Base-by-base conservation (phyloP, 164 flowering plant species). In the Paratinospora sagittata region DNA sequence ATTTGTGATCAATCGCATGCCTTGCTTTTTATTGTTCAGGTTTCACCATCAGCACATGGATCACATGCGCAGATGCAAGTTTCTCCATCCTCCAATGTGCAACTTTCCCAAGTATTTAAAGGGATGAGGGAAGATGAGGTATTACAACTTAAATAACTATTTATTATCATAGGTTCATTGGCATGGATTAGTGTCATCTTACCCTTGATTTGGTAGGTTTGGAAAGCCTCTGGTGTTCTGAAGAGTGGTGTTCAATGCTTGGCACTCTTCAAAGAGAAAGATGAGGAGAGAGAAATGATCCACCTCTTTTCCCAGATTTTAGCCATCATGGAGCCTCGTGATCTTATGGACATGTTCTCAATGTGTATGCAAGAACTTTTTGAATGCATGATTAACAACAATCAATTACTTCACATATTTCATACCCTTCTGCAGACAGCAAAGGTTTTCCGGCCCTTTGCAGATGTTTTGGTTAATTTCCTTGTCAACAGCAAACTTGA, bases 71-170 rank as follows among this genome's bases (percentile, higher is more conserved):
- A 88, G 75, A 77, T 78, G 75, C 86, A 86, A 77, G 86, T 78
- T 69, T 79, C 93, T 37, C 75, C 90, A 27, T 72, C 92, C 68
- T 77, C 96, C 6, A 85, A 78, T 82, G 71, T 83, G 67, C 81
- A 88, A 45, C 70, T 76, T 21, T 62, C 89, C 55, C 98, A 85
- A 76, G 88, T 76, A 61, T 86, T 88, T 71, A 91, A 88, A 83
- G 98, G 99, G 74, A 82, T 96, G 97, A 87, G 89, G 79, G 99
- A 93, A 82, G 98, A 96, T 71, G 99, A 96, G 99, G 99, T 96
- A 86, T 76, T 60, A 2, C 17, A 14, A 24, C 16, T 12, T 8
- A 70, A 60, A 23, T 24, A 41, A 27, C 27, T 61, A 27, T 71
- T 30, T 57, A 17, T 34, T 13, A 14, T 14, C 34, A 39, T 47